phyloP scores from a whole-genome alignment of 805 yeast species.

The Kluyveromyces starmeri region DNA sequence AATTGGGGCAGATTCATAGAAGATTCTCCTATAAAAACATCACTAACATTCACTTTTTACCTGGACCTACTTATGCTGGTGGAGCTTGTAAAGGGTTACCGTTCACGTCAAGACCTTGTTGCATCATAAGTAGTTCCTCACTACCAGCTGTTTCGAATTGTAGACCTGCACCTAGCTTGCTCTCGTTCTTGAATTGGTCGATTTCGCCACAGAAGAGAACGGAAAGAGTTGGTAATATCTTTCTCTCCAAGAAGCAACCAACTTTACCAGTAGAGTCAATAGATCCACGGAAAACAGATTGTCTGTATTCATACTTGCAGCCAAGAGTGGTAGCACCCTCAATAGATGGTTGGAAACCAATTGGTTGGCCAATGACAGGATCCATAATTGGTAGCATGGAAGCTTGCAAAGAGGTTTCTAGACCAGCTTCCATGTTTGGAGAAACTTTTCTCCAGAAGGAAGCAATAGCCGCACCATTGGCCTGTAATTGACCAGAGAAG shows the following conservation, averaged over 20 bases:
- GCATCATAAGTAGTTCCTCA: conserved; percentile 87
- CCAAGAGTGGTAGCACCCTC: conserved; percentile 93
- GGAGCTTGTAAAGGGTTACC: conserved; percentile 84
- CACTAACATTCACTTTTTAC: no score
- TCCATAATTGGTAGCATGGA: conserved; percentile 65
- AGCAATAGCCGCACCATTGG: conserved; percentile 81
- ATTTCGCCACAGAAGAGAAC: conserved; percentile 85
- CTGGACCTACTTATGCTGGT: conserved; percentile 33
- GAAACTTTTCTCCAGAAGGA: conserved; percentile 93
- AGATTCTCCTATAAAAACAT: no score
- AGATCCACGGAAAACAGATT: conserved; percentile 91
- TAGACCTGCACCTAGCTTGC: conserved; percentile 86
- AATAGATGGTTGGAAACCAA: conserved; percentile 73
- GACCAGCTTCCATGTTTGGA: conserved; percentile 89
- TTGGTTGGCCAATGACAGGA: conserved; percentile 67
- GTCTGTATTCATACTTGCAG: conserved; percentile 97
- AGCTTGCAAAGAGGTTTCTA: conserved; percentile 78
- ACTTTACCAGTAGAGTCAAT: conserved; percentile 87
- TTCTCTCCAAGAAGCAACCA: conserved; percentile 82
- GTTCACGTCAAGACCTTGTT: conserved; percentile 77
- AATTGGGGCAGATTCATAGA: no score
- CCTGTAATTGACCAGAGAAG: conserved; percentile 87
- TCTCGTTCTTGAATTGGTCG: conserved; percentile 72
- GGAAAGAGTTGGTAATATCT: conserved; percentile 85
- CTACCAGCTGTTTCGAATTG: conserved; percentile 94